A percentile compares a stretch with the other conserved stretches of the same genome.
phyloP scores from a whole-genome alignment of 805 yeast species.

The Groenewaldozyma tartarivorans region DNA sequence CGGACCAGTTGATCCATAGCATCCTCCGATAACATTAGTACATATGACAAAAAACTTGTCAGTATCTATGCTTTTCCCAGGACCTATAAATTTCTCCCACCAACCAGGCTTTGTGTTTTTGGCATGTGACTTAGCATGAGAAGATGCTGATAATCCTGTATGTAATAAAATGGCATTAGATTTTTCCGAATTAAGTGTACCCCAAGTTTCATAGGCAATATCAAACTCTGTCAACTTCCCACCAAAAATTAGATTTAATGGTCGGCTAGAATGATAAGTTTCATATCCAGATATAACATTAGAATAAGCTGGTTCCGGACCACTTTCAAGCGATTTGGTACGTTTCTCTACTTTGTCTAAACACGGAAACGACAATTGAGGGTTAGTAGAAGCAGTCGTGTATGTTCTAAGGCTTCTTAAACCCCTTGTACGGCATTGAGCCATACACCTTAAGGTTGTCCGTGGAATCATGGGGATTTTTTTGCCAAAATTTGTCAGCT shows the following conservation, averaged over 20 bases:
- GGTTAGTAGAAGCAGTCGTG: constrained; percentile 47
- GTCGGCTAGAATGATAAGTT: constrained; percentile 42
- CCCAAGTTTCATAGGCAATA: constrained; percentile 95
- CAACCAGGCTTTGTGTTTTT: constrained; percentile 70
- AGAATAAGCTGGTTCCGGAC: constrained; percentile 83
- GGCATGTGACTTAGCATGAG: constrained; percentile 80
- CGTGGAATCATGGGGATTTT: no score
- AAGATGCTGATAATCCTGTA: constrained; percentile 87
- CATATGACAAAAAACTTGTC: constrained; percentile 73
- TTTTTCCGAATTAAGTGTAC: constrained; percentile 48
- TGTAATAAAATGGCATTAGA: constrained; percentile 74
- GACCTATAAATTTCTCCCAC: constrained; percentile 95
- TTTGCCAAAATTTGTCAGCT: no score
- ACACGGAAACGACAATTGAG: constrained; percentile 75
- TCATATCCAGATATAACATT: constrained; percentile 59
- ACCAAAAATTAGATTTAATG: constrained; percentile 73
- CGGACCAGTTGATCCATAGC: constrained; percentile 94
- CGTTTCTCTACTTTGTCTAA: constrained; percentile 60
- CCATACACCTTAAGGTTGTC: no score
- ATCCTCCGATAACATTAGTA: constrained; percentile 88
- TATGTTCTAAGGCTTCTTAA: no score
- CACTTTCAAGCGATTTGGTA: constrained; percentile 41
- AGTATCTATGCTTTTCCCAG: constrained; percentile 69
- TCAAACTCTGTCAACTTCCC: constrained; percentile 64
- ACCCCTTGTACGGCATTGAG: no score